Conservation (phyloP, 192 early-diverging fungal genomes). For the Podila verticillata region DNA sequence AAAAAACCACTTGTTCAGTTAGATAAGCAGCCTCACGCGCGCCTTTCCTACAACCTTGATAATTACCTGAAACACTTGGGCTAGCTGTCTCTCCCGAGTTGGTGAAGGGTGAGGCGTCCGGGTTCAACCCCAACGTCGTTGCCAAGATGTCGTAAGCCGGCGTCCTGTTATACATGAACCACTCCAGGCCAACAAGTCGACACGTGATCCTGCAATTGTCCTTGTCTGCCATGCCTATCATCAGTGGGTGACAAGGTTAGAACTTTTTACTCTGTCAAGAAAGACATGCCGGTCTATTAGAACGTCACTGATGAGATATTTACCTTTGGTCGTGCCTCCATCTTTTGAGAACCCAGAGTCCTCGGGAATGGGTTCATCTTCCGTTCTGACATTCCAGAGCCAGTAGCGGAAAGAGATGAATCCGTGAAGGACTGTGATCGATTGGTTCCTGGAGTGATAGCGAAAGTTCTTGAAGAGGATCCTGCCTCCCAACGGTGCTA, state of each 20-base stretch:
- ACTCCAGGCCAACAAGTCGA: constrained; percentile 79
- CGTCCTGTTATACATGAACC: constrained; percentile 84
- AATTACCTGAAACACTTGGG: constrained; percentile 28
- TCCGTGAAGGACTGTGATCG: constrained; percentile 74
- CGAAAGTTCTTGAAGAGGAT: constrained; percentile 82
- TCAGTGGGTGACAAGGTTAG: not conserved
- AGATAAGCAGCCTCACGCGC: too few species aligned
- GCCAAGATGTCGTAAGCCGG: constrained; percentile 72
- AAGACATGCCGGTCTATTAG: too few species aligned
- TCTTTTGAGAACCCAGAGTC: constrained; percentile 33
- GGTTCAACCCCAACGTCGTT: constrained; percentile 51
- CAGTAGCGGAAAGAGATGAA: constrained; percentile 80
- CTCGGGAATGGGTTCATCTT: constrained; percentile 47
- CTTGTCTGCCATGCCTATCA: constrained; percentile 37
- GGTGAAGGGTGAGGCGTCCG: constrained; percentile 18
- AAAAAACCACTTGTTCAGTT: not conserved
- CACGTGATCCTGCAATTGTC: constrained; percentile 68
- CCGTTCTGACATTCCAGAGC: constrained; percentile 67
- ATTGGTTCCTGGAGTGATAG: constrained; percentile 76
- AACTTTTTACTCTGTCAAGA: too few species aligned
- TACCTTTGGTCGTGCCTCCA: constrained; percentile 2
- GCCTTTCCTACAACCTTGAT: not conserved
- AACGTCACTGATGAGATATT: not conserved
- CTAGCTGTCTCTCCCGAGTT: constrained; percentile 11
- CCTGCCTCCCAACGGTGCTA: constrained; percentile 76